Percentiles rank a stretch among this genome's conserved stretches.
Conservation (phyloP, 306 rosid genomes). For the Begonia peltatifolia region DNA sequence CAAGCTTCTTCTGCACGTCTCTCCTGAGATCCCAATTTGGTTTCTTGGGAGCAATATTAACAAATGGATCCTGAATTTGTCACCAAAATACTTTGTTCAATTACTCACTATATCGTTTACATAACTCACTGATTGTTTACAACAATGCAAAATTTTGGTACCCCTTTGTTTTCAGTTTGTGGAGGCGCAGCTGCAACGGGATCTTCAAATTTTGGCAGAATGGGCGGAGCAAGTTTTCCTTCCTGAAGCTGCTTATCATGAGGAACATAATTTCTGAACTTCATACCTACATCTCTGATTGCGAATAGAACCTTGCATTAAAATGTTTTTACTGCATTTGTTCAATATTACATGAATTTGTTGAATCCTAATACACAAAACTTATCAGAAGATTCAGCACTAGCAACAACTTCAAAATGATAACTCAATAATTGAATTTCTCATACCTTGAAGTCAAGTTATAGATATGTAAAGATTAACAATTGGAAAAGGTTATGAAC, state of each 20-base stretch:
- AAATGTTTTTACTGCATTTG: too few species aligned
- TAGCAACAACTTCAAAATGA: too few species aligned
- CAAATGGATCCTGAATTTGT: slow-evolving; percentile 63
- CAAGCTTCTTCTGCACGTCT: slow-evolving; percentile 95
- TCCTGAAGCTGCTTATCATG: slow-evolving; percentile 78
- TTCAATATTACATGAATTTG: too few species aligned
- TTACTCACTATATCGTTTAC: too few species aligned
- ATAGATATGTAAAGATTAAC: too few species aligned
- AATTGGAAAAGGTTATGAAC: too few species aligned
- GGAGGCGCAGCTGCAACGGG: slow-evolving; percentile 50
- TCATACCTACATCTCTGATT: slow-evolving; percentile 45
- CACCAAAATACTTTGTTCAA: too few species aligned
- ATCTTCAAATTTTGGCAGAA: slow-evolving; percentile 80
- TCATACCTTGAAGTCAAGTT: too few species aligned
- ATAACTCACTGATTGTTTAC: neutral
- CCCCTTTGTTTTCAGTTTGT: slow-evolving; percentile 34
- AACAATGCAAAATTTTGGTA: neutral
- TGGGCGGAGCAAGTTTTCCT: slow-evolving; percentile 73
- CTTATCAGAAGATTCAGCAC: too few species aligned
- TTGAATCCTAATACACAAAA: too few species aligned
- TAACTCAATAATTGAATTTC: too few species aligned
- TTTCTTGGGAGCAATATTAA: slow-evolving; percentile 92
- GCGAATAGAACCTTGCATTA: too few species aligned
- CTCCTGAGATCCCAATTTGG: slow-evolving; percentile 94
- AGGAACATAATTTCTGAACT: slow-evolving; percentile 89